Base-by-base conservation (phyloP, 2,329 filamentous ascomycete genomes). In the Microcera coccophila region DNA sequence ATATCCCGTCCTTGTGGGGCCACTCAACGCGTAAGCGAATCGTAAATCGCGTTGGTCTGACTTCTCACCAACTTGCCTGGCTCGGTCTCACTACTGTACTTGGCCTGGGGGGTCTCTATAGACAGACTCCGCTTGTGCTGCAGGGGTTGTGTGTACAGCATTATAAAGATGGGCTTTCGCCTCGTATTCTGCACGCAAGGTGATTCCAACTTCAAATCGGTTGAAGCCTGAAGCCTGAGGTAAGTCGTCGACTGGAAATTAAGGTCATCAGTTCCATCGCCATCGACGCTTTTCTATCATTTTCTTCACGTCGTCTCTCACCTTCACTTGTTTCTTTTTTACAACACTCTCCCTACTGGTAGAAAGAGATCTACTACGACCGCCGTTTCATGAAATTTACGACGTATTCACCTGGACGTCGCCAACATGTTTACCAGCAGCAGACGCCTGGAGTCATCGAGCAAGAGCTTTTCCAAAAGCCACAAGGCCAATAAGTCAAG, bases 381-480 rank as follows among this genome's bases (percentile, higher is more conserved):
- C 39, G 17, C 46, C 38, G 5, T 45, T 52, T 39, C 45, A 55
- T 50, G 24, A 47, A 19, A 39, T 32, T n/a, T 24, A 42, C 37
- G 15, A 36, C 32, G 20, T 29, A 14, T 24, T 15, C 4, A 36
- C 29, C 37, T 32, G 37, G 31, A 18, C 39, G 3, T 18, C 18
- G 32, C 39, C 54, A 58, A 48, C 24, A 78, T 76, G 76, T 78
- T 76, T 43, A 54, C 54, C 48, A 45, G 38, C 56, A 65, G 67
- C 53, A 69, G 68, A 59, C 69, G 70, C 45, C 65, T 67, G 38
- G 71, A 76, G 29, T 59, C 61, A 24, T 66, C 68, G 22, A 72
- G 54, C 66, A 74, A 67, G 63, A 79, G 73, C 63, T 77, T 76
- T 45, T 74, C 74, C 39, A 79, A 76, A 49, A 64, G 70, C 48